Base-by-base conservation (phyloP, 257 asterid species). In the Scutellaria barbata region DNA sequence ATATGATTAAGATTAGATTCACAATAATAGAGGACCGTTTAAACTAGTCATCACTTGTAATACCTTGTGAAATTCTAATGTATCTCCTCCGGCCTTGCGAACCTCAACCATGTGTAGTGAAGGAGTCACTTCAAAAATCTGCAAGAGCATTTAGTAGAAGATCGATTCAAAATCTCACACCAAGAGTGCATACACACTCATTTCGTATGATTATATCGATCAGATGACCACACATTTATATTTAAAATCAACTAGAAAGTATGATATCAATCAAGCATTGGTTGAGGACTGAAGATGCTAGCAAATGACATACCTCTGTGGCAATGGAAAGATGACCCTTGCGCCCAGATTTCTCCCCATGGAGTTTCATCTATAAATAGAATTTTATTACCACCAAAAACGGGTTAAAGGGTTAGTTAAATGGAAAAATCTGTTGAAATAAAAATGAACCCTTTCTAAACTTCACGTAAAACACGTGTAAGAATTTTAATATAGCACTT, bases 41-140 rank as follows among this genome's bases (percentile, higher is more conserved):
- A 4, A 30, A 30, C 5, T 30, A 30, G 35, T 4, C 35, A 30
- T 4, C 4, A 20, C 18, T 18, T 5, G 5, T 18, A 11, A 40
- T 74, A 90, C 98, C 96, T 83, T 89, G 85, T 90, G 97, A 78
- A 92, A 92, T 78, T 92, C 98, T 71, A 92, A 81, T 56, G 98
- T 92, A 74, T 92, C 98, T 66, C 98, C 98, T 51, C 96, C 96
- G 17, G 96, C 85, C 81, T 92, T 92, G 63, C 97, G 95, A 80
- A 92, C 85, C 86, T 92, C 97, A 51, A 92, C 97, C 90, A 92
- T 87, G 83, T 84, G 85, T 45, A 92, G 84, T 0, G 96, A 90
- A 53, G 98, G 98, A 59, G 98, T 95, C 73, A 92, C 97, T 83
- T 92, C 98, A 74, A 84, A 88, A 14, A 92, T 73, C 98, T 92